A percentile compares a stretch with the other conserved stretches of the same genome.
Conservation (phyloP, 2,329 filamentous ascomycete genomes). For the Alternaria novae-zelandiae region DNA sequence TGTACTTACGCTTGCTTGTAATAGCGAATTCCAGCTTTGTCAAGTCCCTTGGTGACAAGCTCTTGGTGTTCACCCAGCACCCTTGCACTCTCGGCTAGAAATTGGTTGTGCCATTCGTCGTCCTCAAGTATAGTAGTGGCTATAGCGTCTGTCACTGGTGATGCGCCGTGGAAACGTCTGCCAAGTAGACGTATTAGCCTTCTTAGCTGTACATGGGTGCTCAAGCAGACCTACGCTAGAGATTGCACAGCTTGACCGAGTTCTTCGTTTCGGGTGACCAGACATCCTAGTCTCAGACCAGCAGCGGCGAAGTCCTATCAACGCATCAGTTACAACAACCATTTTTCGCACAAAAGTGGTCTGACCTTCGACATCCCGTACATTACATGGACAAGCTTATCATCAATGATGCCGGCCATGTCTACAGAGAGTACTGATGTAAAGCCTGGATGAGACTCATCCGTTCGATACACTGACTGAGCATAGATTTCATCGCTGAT, state of each 20-base stretch:
- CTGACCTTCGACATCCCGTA: conserved; percentile 49
- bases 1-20: conserved; percentile 4
- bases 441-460: conserved; percentile 24
- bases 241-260: conserved; percentile 26
- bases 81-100: background rate
- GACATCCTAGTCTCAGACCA: conserved; percentile 45
- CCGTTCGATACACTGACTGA: conserved; percentile 54
- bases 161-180: conserved; percentile 37
- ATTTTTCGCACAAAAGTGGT: background rate
- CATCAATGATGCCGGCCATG: conserved; percentile 54
- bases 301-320: conserved; percentile 61
- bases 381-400: conserved; percentile 59
- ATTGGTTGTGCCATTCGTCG: conserved; percentile 16
- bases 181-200: background rate
- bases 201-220: too few species aligned
- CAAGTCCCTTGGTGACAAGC: background rate
- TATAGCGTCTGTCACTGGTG: conserved; percentile 23
- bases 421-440: conserved; percentile 29
- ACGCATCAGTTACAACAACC: background rate
- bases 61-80: background rate
- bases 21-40: conserved; percentile 1
- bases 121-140: conserved; percentile 29
- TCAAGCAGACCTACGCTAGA: conserved; percentile 29
- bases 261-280: conserved; percentile 24
- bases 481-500: conserved; percentile 67